Evolutionary conservation across 345 rosid species (phyloP).

Genomic region (Ceriops tagal): DNA sequence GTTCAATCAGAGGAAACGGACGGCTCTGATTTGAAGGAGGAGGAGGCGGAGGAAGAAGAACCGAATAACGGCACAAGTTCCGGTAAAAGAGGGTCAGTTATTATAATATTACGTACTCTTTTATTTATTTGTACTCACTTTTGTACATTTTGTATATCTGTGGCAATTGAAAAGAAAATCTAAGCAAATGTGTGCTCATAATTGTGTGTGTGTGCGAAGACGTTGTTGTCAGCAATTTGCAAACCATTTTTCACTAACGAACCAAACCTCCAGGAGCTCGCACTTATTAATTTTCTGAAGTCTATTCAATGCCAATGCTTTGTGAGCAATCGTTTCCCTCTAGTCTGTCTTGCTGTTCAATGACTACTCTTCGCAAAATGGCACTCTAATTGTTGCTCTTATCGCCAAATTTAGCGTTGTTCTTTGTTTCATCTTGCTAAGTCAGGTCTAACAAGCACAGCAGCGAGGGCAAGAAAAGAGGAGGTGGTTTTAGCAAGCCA

Average conservation of each 20-base stretch:
- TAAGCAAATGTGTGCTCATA: too few species aligned
- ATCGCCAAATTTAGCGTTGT: neutral
- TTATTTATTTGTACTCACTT: neutral
- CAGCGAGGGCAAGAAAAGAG: constrained; percentile 40
- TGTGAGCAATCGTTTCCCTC: neutral
- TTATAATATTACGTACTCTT: neutral
- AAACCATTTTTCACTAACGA: neutral
- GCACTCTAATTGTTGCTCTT: too few species aligned
- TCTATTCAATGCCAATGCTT: neutral
- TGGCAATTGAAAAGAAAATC: too few species aligned
- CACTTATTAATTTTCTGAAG: neutral
- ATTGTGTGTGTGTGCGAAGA: neutral
- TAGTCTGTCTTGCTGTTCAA: too few species aligned
- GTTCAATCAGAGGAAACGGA: constrained; percentile 26
- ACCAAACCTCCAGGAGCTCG: neutral
- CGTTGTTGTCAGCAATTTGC: neutral
- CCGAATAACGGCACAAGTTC: constrained; percentile 18
- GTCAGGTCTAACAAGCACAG: constrained; percentile 30
- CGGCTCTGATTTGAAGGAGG: constrained; percentile 18
- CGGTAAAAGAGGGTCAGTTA: constrained; percentile 33
- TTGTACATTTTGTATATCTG: too few species aligned
- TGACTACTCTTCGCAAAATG: neutral
- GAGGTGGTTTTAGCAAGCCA: constrained; percentile 44
- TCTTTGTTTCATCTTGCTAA: neutral
- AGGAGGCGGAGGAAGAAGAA: constrained; percentile 12